phyloP scores from a whole-genome alignment of 2,329 filamentous ascomycete genomes.

The Hypoxylon sp. region DNA sequence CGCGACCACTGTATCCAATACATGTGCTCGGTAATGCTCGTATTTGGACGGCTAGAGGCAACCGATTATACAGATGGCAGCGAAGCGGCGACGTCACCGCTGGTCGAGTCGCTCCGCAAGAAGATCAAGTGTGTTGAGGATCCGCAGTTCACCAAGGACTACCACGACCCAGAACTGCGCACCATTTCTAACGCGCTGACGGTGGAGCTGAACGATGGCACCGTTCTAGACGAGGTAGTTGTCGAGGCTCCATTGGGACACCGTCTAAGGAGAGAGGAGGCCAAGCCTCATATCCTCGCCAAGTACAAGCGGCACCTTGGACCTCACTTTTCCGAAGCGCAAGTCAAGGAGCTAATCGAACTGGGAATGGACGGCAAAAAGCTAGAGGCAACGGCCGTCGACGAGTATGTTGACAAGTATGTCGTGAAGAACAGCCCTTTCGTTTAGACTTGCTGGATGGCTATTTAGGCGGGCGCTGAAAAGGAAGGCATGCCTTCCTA shows the following conservation, averaged over 20 bases:
- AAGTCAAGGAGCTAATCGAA: slow-evolving; percentile 85
- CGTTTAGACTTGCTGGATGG: slow-evolving; percentile 50
- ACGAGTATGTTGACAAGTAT: slow-evolving; percentile 87
- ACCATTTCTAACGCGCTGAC: slow-evolving; percentile 98
- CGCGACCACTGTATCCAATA: slow-evolving; percentile 99
- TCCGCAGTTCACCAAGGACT: slow-evolving; percentile 92
- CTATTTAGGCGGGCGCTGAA: slow-evolving; percentile 4
- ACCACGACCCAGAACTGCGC: slow-evolving; percentile 92
- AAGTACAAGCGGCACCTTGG: slow-evolving; percentile 95
- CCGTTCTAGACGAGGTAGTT: slow-evolving; percentile 87
- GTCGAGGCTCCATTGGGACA: slow-evolving; percentile 97
- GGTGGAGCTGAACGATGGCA: slow-evolving; percentile 94
- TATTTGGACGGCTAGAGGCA: slow-evolving; percentile 92
- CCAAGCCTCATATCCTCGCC: slow-evolving; percentile 94
- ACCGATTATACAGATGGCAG: slow-evolving; percentile 93
- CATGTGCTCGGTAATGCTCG: slow-evolving; percentile 97
- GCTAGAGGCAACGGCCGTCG: slow-evolving; percentile 84
- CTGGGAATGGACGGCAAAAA: slow-evolving; percentile 80
- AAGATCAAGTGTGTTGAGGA: slow-evolving; percentile 98
- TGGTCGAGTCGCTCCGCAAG: slow-evolving; percentile 91
- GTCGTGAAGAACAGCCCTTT: slow-evolving; percentile 73
- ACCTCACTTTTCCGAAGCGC: slow-evolving; percentile 81
- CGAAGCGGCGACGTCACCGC: slow-evolving; percentile 89
- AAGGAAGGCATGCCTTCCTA: slow-evolving; percentile 11
- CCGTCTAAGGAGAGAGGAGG: slow-evolving; percentile 90